phyloP scores from a whole-genome alignment of 192 early-diverging fungal genomes.

The Kappamyces sp. region DNA sequence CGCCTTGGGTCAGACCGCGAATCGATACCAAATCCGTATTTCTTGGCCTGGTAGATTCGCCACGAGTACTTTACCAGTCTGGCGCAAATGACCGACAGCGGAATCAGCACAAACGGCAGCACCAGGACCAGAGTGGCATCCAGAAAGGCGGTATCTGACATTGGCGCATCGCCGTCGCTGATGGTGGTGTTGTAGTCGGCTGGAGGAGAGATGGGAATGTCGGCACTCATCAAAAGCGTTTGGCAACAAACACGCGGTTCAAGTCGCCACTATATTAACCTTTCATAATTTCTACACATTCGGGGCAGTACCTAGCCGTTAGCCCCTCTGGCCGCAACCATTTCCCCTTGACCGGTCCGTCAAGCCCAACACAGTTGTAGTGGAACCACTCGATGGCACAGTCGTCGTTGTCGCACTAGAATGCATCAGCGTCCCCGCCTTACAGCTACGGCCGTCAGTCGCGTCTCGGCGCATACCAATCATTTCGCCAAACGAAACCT shows the following conservation, averaged over 20 bases:
- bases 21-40: slow-evolving; percentile 43
- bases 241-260: slow-evolving; percentile 6
- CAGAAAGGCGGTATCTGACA: slow-evolving; percentile 29
- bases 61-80: slow-evolving; percentile 40
- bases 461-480: slow-evolving; percentile 51
- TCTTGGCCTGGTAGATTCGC: slow-evolving; percentile 36
- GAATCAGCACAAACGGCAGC: slow-evolving; percentile 45
- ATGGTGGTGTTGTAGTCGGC: neutral
- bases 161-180: slow-evolving; percentile 23
- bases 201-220: neutral
- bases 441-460: neutral
- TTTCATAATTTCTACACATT: slow-evolving; percentile 59
- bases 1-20: slow-evolving; percentile 19
- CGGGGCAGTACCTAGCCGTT: slow-evolving; percentile 60
- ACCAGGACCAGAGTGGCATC: slow-evolving; percentile 30
- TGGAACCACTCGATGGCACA: slow-evolving; percentile 99
- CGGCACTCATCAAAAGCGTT: neutral
- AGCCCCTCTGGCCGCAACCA: slow-evolving; percentile 44
- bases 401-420: slow-evolving; percentile 68
- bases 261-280: neutral
- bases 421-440: neutral
- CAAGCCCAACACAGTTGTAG: slow-evolving; percentile 84
- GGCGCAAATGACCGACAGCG: slow-evolving; percentile 31
- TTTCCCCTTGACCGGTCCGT: slow-evolving; percentile 80
- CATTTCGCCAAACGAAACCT: slow-evolving; percentile 97